Conservation (phyloP, 805 yeast genomes). For the Nematodospora valgi region DNA sequence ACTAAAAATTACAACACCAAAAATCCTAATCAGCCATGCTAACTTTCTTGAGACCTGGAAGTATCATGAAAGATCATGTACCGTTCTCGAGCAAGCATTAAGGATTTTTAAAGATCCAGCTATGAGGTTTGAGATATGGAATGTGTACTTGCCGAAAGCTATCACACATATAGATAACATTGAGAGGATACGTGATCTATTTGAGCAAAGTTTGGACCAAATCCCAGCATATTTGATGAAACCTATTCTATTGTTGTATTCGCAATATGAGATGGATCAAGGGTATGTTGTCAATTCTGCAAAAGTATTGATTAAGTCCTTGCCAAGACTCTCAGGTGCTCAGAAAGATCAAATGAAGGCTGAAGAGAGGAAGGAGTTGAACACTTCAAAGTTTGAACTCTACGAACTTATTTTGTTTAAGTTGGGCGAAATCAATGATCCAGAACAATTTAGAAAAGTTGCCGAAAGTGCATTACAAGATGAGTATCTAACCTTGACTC, state of each 20-base stretch:
- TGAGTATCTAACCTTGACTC: constrained; percentile 40
- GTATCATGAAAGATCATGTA: constrained; percentile 48
- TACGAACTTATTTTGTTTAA: constrained; percentile 13
- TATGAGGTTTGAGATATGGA: constrained; percentile 63
- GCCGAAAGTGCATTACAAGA: constrained; percentile 42
- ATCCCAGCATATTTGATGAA: constrained; percentile 44
- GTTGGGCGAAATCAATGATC: constrained; percentile 14
- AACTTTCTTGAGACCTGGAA: constrained; percentile 49
- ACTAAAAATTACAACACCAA: constrained; percentile 66
- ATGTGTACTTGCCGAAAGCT: constrained; percentile 56
- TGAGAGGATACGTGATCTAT: constrained; percentile 58
- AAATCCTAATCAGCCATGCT: constrained; percentile 64
- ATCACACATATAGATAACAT: constrained; percentile 1
- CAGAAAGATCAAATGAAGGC: background rate
- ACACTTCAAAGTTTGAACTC: constrained; percentile 20
- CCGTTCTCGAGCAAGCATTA: constrained; percentile 69
- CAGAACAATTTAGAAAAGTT: constrained; percentile 26
- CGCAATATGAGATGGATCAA: constrained; percentile 55
- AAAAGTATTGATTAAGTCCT: constrained; percentile 16
- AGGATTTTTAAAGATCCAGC: constrained; percentile 56
- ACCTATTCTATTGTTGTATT: constrained; percentile 52
- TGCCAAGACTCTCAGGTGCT: constrained; percentile 8
- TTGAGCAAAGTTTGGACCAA: constrained; percentile 47
- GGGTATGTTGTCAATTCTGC: constrained; percentile 51
- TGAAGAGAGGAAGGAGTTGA: background rate